Evolutionary conservation across 371 early-diverging fungal genomes (phyloP).

Genomic region (Mortierella sp.): DNA sequence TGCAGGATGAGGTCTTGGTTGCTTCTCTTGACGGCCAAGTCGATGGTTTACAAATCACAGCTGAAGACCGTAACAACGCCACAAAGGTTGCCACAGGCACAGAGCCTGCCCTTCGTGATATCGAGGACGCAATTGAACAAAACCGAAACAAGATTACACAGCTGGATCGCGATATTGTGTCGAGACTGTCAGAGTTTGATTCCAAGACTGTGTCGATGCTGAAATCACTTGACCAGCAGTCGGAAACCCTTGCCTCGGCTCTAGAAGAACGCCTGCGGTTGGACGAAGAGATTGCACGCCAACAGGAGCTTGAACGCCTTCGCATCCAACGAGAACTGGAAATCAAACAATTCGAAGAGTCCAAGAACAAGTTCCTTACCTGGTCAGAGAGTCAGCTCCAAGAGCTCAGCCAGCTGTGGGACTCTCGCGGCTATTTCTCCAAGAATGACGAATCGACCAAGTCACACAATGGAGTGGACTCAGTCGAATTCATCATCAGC

Average conservation of each 20-base stretch:
- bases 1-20: slow-evolving; percentile 21
- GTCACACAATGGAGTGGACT: background rate
- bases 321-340: slow-evolving; percentile 35
- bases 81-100: background rate
- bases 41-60: background rate
- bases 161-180: slow-evolving; percentile 22
- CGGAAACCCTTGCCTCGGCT: slow-evolving; percentile 18
- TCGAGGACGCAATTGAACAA: slow-evolving; percentile 17
- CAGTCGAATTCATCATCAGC: slow-evolving; percentile 6
- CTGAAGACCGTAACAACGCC: background rate
- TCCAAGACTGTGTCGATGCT: slow-evolving; percentile 18
- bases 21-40: background rate
- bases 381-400: slow-evolving; percentile 32
- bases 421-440: slow-evolving; percentile 19
- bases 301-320: slow-evolving; percentile 35
- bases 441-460: slow-evolving; percentile 13
- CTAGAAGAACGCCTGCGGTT: slow-evolving; percentile 34
- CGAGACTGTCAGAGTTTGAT: slow-evolving; percentile 37
- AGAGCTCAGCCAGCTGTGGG: slow-evolving; percentile 35
- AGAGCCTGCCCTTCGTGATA: slow-evolving; percentile 8
- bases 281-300: slow-evolving; percentile 31
- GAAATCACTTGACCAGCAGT: slow-evolving; percentile 21
- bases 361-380: slow-evolving; percentile 29
- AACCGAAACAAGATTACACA: slow-evolving; percentile 21
- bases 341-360: slow-evolving; percentile 32